Evolutionary conservation across 78 protist species (phyloP).

Genomic region (Cavenderia fasciculata): DNA sequence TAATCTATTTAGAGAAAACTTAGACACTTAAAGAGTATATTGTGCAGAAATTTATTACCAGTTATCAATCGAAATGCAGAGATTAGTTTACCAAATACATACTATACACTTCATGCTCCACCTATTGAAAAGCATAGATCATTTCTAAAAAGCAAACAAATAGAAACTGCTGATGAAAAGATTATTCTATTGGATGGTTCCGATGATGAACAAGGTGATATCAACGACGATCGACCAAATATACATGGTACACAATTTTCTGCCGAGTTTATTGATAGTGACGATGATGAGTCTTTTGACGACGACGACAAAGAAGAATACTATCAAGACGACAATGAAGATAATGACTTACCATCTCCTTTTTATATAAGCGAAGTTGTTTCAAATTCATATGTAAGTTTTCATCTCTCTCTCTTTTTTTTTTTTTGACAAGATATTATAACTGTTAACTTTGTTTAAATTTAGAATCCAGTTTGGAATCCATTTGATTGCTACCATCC

Average conservation of each 20-base stretch:
- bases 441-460: background rate
- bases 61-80: background rate
- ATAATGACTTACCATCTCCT: slow-evolving; percentile 51
- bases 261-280: background rate
- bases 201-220: background rate
- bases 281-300: background rate
- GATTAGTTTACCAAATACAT: background rate
- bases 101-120: slow-evolving; percentile 72
- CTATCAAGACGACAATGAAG: background rate
- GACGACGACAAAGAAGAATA: slow-evolving; percentile 3
- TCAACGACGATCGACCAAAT: background rate
- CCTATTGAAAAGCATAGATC: background rate
- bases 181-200: background rate
- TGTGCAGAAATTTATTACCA: slow-evolving; percentile 48
- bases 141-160: background rate
- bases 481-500: slow-evolving; percentile 73
- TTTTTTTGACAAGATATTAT: background rate
- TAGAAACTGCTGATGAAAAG: background rate
- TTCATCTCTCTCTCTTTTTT: background rate
- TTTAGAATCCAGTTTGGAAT: slow-evolving; percentile 73
- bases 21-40: slow-evolving; percentile 59
- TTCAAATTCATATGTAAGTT: slow-evolving; percentile 48
- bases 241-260: background rate
- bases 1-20: slow-evolving; percentile 26
- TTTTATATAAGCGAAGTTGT: slow-evolving; percentile 76